Percentiles rank a stretch among this genome's conserved stretches.
phyloP scores from a whole-genome alignment of 1,284 basidiomycete species.

The Ceratobasidium papillatum region DNA sequence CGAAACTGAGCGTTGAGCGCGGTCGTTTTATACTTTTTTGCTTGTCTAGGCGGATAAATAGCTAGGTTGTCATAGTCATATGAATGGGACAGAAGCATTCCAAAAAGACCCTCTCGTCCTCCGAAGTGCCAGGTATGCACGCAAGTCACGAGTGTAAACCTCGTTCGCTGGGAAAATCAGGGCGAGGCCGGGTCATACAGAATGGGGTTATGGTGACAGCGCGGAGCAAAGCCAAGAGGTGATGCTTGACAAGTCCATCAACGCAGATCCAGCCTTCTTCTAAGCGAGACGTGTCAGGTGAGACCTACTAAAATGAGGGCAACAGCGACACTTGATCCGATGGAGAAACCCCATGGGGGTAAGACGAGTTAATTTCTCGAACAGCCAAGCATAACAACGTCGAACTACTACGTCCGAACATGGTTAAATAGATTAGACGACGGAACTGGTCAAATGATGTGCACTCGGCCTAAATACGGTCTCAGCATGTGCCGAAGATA shows the following conservation, averaged over 20 bases:
- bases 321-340: not conserved
- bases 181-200: not conserved
- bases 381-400: not conserved
- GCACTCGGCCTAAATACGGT: not conserved
- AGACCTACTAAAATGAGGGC: not conserved
- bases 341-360: not conserved
- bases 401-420: not conserved
- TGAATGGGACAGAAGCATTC: not conserved
- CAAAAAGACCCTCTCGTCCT: not conserved
- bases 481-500: not conserved
- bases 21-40: constrained; percentile 8
- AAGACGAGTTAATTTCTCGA: not conserved
- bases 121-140: not conserved
- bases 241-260: no score
- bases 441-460: not conserved
- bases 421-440: not conserved
- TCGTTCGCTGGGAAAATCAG: not conserved
- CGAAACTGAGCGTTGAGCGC: not conserved
- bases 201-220: constrained; percentile 26
- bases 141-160: not conserved
- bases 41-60: not conserved
- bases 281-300: not conserved
- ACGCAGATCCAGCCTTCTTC: not conserved
- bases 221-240: not conserved
- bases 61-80: not conserved